Evolutionary conservation across 371 early-diverging fungal species (phyloP).

Genomic region (Mortierella polycephala): DNA sequence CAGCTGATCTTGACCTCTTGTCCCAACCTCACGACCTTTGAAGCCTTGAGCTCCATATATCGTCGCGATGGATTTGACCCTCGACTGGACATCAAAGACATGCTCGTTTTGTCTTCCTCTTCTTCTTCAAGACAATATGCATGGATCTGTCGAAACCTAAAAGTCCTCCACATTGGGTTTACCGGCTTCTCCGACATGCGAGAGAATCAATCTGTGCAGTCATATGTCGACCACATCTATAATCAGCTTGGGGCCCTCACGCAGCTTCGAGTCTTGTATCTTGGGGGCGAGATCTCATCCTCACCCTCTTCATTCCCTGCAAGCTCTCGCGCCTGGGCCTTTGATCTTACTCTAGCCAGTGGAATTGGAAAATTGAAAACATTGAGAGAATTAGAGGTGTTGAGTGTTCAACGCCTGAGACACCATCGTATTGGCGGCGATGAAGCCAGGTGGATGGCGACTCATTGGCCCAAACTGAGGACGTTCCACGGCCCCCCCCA

Average conservation of each 20-base stretch:
- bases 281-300: slow-evolving; percentile 17
- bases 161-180: slow-evolving; percentile 26
- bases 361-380: slow-evolving; percentile 3
- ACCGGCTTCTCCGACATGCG: slow-evolving; percentile 11
- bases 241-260: slow-evolving; percentile 18
- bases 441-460: slow-evolving; percentile 16
- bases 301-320: not conserved
- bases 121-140: slow-evolving; percentile 2
- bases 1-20: slow-evolving; percentile 32
- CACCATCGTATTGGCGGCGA: slow-evolving; percentile 16
- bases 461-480: slow-evolving; percentile 3
- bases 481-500: slow-evolving; percentile 1
- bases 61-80: slow-evolving; percentile 1
- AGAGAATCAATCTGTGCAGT: not conserved
- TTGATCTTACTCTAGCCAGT: slow-evolving; percentile 18
- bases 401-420: slow-evolving; percentile 18
- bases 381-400: slow-evolving; percentile 3
- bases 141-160: slow-evolving; percentile 24
- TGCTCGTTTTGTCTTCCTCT: slow-evolving; percentile 4
- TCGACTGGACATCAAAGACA: slow-evolving; percentile 17
- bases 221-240: slow-evolving; percentile 29
- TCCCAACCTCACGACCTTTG: slow-evolving; percentile 21
- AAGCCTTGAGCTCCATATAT: slow-evolving; percentile 4
- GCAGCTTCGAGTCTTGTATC: slow-evolving; percentile 10
- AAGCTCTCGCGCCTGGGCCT: slow-evolving; percentile 13